Conservation (phyloP, 1,139 yeast species). For the Nadsonia starkeyi-henricii region DNA sequence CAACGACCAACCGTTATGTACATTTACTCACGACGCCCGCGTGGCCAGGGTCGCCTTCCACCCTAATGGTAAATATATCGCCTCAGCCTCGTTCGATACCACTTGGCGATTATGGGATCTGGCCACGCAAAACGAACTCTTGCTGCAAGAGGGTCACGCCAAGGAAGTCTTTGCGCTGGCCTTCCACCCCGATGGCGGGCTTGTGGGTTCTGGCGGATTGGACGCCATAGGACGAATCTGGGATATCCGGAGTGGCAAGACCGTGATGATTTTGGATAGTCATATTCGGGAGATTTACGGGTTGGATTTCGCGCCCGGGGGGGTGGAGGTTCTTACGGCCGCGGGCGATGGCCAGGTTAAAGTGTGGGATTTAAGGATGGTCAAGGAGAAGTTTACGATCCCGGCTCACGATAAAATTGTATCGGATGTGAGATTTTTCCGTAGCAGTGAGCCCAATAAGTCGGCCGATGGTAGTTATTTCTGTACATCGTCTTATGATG, state of each 20-base stretch:
- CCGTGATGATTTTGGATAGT: constrained; percentile 43
- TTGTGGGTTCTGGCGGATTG: constrained; percentile 64
- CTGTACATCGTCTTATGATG: constrained; percentile 55
- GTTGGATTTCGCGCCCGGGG: constrained; percentile 65
- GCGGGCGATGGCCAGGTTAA: constrained; percentile 73
- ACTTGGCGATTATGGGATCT: constrained; percentile 90
- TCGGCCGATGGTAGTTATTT: constrained; percentile 34
- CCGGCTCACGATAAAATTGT: constrained; percentile 70
- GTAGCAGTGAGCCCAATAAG: constrained; percentile 14
- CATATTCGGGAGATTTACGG: constrained; percentile 65
- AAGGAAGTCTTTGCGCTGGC: constrained; percentile 52
- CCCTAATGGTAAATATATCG: constrained; percentile 43
- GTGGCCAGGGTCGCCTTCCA: constrained; percentile 55
- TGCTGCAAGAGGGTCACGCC: constrained; percentile 75
- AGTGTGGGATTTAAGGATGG: constrained; percentile 71
- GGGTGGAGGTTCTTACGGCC: constrained; percentile 65
- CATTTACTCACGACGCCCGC: constrained; percentile 37
- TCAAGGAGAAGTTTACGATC: constrained; percentile 35
- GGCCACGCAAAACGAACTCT: constrained; percentile 31
- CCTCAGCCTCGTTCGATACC: constrained; percentile 68
- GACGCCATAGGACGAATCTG: constrained; percentile 67
- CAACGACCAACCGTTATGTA: constrained; percentile 1
- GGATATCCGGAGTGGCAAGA: constrained; percentile 76
- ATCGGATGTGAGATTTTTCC: constrained; percentile 48
- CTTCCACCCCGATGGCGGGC: constrained; percentile 67